Conservation (phyloP, 495 filamentous ascomycete species). For the Umbilicaria muhlenbergii region DNA sequence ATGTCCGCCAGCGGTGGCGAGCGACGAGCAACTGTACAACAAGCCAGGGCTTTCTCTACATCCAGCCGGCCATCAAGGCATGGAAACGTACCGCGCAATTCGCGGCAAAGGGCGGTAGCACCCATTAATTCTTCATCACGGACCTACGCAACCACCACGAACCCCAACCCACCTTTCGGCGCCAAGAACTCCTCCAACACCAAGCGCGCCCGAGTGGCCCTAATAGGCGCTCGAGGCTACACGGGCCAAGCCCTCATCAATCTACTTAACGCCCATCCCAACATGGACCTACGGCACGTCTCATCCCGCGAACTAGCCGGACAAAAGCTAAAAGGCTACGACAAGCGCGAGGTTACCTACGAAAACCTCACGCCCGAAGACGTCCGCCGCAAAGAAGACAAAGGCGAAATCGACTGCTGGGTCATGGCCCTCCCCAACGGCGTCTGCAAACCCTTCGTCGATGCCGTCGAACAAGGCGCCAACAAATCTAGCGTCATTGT, state of each 20-base stretch:
- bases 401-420: constrained; percentile 93
- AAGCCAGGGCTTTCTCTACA: constrained; percentile 51
- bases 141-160: constrained; percentile 52
- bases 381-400: constrained; percentile 76
- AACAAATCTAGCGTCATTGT: constrained; percentile 67
- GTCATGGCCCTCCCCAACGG: constrained; percentile 97
- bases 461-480: constrained; percentile 66
- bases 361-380: constrained; percentile 85
- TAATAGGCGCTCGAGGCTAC: constrained; percentile 92
- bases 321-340: constrained; percentile 79
- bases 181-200: constrained; percentile 77
- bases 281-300: constrained; percentile 86
- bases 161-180: constrained; percentile 95
- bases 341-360: constrained; percentile 85
- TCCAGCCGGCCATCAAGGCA: constrained; percentile 18
- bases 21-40: constrained; percentile 34
- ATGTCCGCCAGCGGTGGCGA: constrained; percentile 36
- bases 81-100: constrained; percentile 24
- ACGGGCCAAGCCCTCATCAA: constrained; percentile 88
- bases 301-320: constrained; percentile 89
- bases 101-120: constrained; percentile 16
- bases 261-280: constrained; percentile 79
- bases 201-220: constrained; percentile 65
- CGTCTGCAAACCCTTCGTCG: constrained; percentile 90
- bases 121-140: constrained; percentile 19